Evolutionary conservation across 305 asterid species (phyloP).

Genomic region (Fraxinus floribunda): DNA sequence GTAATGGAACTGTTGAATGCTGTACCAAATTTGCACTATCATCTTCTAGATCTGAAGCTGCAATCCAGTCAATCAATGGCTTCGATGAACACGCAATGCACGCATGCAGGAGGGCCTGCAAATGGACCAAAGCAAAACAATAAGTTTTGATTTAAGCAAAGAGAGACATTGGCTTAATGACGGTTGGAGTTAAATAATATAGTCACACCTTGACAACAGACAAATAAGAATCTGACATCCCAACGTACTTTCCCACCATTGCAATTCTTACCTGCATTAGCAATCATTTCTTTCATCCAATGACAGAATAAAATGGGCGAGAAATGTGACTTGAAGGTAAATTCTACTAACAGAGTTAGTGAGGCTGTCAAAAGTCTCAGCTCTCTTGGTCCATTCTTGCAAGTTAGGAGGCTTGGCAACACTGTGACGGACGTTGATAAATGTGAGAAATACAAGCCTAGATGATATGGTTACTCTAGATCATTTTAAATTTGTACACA

Average conservation of each 20-base stretch:
- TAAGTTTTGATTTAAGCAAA: not conserved
- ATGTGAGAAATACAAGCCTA: slow-evolving; percentile 5
- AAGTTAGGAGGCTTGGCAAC: slow-evolving; percentile 66
- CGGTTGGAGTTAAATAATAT: not conserved
- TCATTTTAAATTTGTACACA: slow-evolving; percentile 6
- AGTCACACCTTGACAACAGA: slow-evolving; percentile 83
- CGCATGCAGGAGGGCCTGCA: slow-evolving; percentile 96
- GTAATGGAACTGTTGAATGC: slow-evolving; percentile 11
- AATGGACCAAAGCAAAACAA: slow-evolving; percentile 14
- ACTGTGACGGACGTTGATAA: slow-evolving; percentile 41
- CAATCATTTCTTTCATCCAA: slow-evolving; percentile 24
- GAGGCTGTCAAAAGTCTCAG: slow-evolving; percentile 82
- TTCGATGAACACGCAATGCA: slow-evolving; percentile 79
- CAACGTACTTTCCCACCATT: slow-evolving; percentile 98
- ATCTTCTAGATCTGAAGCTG: slow-evolving; percentile 98
- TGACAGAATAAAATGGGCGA: slow-evolving; percentile 10
- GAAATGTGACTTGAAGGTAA: slow-evolving; percentile 9
- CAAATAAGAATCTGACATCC: slow-evolving; percentile 84
- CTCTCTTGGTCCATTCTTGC: slow-evolving; percentile 91
- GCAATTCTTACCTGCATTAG: slow-evolving; percentile 75
- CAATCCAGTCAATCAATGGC: slow-evolving; percentile 93
- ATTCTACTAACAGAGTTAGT: slow-evolving; percentile 64
- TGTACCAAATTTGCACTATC: slow-evolving; percentile 64
- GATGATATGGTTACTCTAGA: slow-evolving; percentile 5
- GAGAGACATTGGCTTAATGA: slow-evolving; percentile 6